A percentile compares a stretch with the other conserved stretches of the same genome.
These are phyloP conservation scores for Penicillium griseofulvum DNA, from an alignment of 2,329 filamentous ascomycete species.

Conservation along the genomic window DNA sequence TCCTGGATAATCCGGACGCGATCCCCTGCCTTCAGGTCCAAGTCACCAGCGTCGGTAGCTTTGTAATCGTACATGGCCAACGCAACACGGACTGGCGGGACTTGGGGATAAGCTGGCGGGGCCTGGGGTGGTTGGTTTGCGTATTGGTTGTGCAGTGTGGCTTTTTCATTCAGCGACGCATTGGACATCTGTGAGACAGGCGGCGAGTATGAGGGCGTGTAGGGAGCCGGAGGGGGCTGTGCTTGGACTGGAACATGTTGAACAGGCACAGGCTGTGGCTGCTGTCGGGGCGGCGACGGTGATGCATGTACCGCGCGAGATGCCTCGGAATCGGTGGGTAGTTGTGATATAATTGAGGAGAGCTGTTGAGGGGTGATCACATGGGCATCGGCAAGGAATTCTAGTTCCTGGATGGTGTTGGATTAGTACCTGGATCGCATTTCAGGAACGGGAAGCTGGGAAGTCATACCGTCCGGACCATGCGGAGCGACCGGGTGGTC, in stretches of 20 bases:
- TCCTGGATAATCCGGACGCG: conserved; percentile 78
- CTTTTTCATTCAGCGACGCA: conserved; percentile 43
- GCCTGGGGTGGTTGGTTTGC: conserved; percentile 43
- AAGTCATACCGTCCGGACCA: conserved; percentile 73
- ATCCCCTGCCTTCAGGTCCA: conserved; percentile 78
- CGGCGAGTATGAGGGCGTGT: conserved; percentile 41
- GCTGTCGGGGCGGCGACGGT: conserved; percentile 26
- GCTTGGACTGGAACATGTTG: conserved; percentile 17
- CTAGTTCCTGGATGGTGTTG: conserved; percentile 67
- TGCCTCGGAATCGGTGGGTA: conserved; percentile 56
- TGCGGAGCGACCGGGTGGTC: conserved; percentile 81
- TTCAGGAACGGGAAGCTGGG: conserved; percentile 6
- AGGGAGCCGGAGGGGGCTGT: conserved; percentile 35
- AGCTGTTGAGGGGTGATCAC: conserved; percentile 74
- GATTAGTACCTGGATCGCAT: conserved; percentile 3
- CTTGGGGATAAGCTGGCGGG: conserved; percentile 54
- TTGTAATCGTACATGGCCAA: conserved; percentile 81
- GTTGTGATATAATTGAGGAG: conserved; percentile 68
- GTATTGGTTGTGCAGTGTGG: conserved; percentile 28
- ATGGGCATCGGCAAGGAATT: conserved; percentile 79
- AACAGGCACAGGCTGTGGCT: conserved; percentile 25
- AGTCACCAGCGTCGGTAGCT: conserved; percentile 75
- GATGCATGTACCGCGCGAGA: conserved; percentile 18
- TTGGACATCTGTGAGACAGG: conserved; percentile 41
- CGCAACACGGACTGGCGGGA: conserved; percentile 63